Evolutionary conservation across 2,329 filamentous ascomycete genomes (phyloP).

Genomic region (Penicillium psychrosexuale): DNA sequence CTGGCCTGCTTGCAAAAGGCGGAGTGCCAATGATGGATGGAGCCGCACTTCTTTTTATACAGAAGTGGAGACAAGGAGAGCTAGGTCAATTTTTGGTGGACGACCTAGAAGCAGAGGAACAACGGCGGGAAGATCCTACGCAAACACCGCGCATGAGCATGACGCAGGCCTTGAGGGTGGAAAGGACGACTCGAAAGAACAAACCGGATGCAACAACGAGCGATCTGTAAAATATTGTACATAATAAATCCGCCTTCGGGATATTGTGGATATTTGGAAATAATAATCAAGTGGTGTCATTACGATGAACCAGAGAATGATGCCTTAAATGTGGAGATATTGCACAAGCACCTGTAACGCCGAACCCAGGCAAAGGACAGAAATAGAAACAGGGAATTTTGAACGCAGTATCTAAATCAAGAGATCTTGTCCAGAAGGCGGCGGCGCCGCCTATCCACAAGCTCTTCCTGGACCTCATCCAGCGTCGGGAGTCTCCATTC

Average conservation of each 20-base stretch:
- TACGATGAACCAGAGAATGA: constrained; percentile 14
- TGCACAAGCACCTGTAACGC: constrained; percentile 25
- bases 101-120: constrained; percentile 60
- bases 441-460: constrained; percentile 79
- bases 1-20: constrained; percentile 72
- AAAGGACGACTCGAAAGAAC: constrained; percentile 33
- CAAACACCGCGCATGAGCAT: constrained; percentile 40
- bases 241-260: constrained; percentile 11
- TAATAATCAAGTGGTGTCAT: constrained; percentile 11
- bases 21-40: constrained; percentile 68
- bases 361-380: constrained; percentile 12
- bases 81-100: constrained; percentile 79
- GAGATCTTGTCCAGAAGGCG: constrained; percentile 79
- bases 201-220: constrained; percentile 23
- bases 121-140: constrained; percentile 47
- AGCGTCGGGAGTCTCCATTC: constrained; percentile 79
- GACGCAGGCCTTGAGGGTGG: constrained; percentile 43
- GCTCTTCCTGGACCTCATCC: constrained; percentile 90
- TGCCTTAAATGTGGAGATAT: constrained; percentile 21
- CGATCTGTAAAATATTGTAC: constrained; percentile 24
- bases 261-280: neutral
- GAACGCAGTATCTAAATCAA: constrained; percentile 24
- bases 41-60: constrained; percentile 75
- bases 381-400: constrained; percentile 12
- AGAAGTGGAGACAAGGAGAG: constrained; percentile 74